Evolutionary conservation across 1,139 yeast genomes (phyloP), one percentile per base, ranked within the genome.

Genomic region (Debaryomyces coudertii): DNA sequence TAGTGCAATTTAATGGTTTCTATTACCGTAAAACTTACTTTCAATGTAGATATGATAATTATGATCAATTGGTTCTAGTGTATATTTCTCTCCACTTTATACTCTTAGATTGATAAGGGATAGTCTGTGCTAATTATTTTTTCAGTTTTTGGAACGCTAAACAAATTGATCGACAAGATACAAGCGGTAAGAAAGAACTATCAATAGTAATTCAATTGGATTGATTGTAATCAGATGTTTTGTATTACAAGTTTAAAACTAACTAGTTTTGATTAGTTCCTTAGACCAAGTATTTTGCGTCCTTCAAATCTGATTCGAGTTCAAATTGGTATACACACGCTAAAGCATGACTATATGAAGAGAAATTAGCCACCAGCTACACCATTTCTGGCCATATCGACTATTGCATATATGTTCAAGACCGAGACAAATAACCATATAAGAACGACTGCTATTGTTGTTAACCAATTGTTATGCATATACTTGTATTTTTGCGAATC

Each of bases 331-430:
- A 14, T n/a, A 23, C 11, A 14, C 38, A 35, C 38, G 23, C 15
- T 15, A 35, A 12, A 23, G 38, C 27, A 20, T 12, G n/a, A 11
- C 14, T 12, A 15, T 31, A 31, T 33, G 15, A 4, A 16, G 14
- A 20, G 23, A 33, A 1, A n/a, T 34, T 11, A 36, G 11, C 29
- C 36, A 25, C 34, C 33, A 8, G 31, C 47, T 14, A 71, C 65
- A 24, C 82, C 84, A 56, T 68, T 63, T 51, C 59, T 60, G 1
- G 82, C 87, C 65, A 83, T 67, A 53, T 85, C 81, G 25, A 83
- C 84, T 47, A 87, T 78, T 47, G 89, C 85, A 60, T 87, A 88
- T 14, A 85, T 73, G 59, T 87, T 87, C 65, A 87, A 73, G 7
- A 77, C 71, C 1, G 83, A 66, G 30, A 88, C 77, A 57, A 87